Evolutionary conservation across 495 filamentous ascomycete genomes (phyloP), one percentile per base, ranked within the genome.

Genomic region (Aspergillus cristatus): DNA sequence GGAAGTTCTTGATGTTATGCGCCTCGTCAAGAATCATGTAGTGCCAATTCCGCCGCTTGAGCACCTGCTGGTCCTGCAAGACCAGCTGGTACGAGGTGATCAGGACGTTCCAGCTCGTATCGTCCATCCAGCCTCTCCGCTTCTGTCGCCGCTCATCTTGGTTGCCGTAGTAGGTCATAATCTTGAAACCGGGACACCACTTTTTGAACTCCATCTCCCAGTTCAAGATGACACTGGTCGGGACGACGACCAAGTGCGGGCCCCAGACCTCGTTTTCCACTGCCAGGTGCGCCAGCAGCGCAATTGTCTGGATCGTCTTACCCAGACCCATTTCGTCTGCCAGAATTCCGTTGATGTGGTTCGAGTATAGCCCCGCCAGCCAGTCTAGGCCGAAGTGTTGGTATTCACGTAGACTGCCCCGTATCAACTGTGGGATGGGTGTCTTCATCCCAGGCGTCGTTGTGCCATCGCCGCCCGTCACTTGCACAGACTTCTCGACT

Each of bases 151-250:
- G 82, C 65, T 97, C 90, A 43, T 97, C 91, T 50, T 83, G 78
- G 28, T 76, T 84, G 11, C 93, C 93, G 54, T 97, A 97, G 65
- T 99, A 99, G 2, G 88, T 89, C 45, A 97, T 77, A 42, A 97
- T 89, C 54, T 95, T 97, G 72, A 99, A 99, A 2, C 93, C 93
- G 10, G 93, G 93, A 34, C 86, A 88, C 80, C 88, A 99, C 59
- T 97, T 97, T 53, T 97, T 97, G 71, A 99, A 99, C 59, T 99
- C 93, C 82, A 95, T 96, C 56, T 97, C 93, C 93, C 93, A 99
- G 55, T 99, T 99, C 36, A 99, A 78, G 71, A 99, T 95, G 18
- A 99, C 93, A 61, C 88, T 95, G 7, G 93, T 97, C 2, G 93
- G 93, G 6, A 99, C 93, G 43, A 99, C 82, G 26, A 99, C 82